Conservation (phyloP, 805 yeast genomes). For the Zygotorulaspora danielsina region DNA sequence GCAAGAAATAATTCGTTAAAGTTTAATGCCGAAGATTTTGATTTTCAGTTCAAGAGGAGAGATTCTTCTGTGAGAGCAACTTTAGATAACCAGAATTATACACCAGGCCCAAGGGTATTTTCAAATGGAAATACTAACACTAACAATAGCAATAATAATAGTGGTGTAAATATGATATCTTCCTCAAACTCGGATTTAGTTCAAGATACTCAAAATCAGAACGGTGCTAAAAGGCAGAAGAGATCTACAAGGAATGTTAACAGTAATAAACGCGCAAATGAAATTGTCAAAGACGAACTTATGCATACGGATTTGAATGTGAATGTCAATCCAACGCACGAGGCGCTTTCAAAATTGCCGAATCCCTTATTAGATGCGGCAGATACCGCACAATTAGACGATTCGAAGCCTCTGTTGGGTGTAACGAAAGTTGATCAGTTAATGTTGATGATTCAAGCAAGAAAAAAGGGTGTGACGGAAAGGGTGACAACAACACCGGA, state of each 20-base stretch:
- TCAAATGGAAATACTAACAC: constrained; percentile 8
- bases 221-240: constrained; percentile 8
- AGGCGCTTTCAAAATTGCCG: constrained; percentile 11
- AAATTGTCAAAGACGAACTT: constrained; percentile 5
- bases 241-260: constrained; percentile 7
- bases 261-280: constrained; percentile 8
- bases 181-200: neutral
- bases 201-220: neutral
- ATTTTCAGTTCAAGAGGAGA: constrained; percentile 33
- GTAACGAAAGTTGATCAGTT: constrained; percentile 87
- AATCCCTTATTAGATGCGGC: constrained; percentile 41
- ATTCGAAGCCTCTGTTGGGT: constrained; percentile 69
- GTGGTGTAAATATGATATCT: neutral
- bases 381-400: constrained; percentile 47
- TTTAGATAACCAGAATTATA: constrained; percentile 17
- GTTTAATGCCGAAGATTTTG: constrained; percentile 32
- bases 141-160: constrained; percentile 5
- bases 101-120: constrained; percentile 17
- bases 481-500: constrained; percentile 61
- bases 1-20: constrained; percentile 34
- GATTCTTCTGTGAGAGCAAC: constrained; percentile 31
- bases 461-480: constrained; percentile 69
- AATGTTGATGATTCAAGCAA: constrained; percentile 86
- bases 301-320: constrained; percentile 7
- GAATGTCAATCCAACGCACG: constrained; percentile 23